A percentile compares a stretch with the other conserved stretches of the same genome.
Conservation (phyloP, 106 monocot genomes). For the Agapanthus africanus region DNA sequence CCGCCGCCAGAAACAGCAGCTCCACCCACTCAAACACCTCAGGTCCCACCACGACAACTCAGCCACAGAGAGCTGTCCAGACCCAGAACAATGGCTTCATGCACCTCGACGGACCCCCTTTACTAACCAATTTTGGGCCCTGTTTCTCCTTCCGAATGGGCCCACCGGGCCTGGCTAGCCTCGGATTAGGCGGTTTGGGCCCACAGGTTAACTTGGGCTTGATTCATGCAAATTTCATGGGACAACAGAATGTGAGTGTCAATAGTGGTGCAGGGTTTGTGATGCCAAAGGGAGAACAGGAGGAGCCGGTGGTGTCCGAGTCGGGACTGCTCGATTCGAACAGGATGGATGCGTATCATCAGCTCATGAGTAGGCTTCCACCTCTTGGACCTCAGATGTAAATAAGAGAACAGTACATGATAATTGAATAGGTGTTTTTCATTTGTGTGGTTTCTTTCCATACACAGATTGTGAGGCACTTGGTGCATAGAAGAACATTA, state of each 20-base stretch:
- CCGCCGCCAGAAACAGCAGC: constrained; percentile 51
- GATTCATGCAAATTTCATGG: constrained; percentile 17
- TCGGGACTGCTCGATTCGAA: constrained; percentile 19
- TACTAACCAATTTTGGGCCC: constrained; percentile 11
- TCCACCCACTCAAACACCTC: constrained; percentile 5
- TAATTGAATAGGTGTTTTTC: no score
- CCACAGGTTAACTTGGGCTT: constrained; percentile 22
- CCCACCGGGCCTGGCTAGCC: constrained; percentile 24
- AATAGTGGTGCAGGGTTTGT: constrained; percentile 18
- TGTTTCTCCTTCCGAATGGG: constrained; percentile 36
- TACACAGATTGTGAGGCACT: no score
- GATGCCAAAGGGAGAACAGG: constrained; percentile 50
- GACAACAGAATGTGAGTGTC: not conserved
- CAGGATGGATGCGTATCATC: constrained; percentile 29
- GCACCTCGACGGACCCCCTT: constrained; percentile 14
- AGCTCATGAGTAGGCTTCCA: constrained; percentile 43
- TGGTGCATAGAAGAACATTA: no score
- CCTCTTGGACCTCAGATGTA: constrained; percentile 47
- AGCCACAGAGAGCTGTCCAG: constrained; percentile 13
- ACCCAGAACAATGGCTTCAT: constrained; percentile 27
- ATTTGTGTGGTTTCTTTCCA: no score
- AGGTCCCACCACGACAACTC: constrained; percentile 4
- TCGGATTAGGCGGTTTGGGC: constrained; percentile 21
- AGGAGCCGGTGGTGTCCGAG: constrained; percentile 21
- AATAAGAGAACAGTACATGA: constrained; percentile 17